These are phyloP conservation scores for Fusarium sp. DNA, from an alignment of 2,329 filamentous ascomycete genomes.

Conservation along the genomic window DNA sequence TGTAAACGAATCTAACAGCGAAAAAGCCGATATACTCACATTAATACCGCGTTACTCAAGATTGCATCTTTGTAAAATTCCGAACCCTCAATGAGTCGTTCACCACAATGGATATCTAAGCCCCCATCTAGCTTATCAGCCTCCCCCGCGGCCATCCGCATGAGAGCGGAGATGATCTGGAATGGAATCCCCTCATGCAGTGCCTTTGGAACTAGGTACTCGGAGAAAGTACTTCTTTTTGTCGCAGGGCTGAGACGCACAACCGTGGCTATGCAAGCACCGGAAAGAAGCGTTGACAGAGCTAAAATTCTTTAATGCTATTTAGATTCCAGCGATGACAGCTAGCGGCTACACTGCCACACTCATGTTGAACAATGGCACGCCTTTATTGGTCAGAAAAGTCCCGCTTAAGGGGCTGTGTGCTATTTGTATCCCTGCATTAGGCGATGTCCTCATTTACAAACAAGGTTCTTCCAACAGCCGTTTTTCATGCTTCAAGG, in stretches of 20 bases:
- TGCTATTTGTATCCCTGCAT: too few species aligned
- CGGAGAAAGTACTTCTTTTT: neutral
- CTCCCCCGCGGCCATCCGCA: neutral
- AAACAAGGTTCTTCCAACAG: too few species aligned
- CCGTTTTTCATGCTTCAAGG: too few species aligned
- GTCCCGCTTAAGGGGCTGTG: too few species aligned
- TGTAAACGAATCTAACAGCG: neutral
- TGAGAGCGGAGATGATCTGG: neutral
- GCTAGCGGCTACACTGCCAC: too few species aligned
- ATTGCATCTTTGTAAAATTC: neutral
- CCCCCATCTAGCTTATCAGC: neutral
- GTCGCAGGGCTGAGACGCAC: neutral
- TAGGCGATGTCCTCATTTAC: too few species aligned
- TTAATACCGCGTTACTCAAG: neutral
- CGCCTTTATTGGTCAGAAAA: too few species aligned
- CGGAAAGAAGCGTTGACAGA: neutral
- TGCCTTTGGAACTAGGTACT: neutral
- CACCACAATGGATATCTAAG: neutral
- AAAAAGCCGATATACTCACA: neutral
- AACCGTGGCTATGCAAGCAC: neutral
- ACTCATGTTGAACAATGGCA: too few species aligned
- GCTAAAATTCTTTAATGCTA: neutral
- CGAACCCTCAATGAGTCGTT: neutral
- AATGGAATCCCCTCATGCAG: neutral
- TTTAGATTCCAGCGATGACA: neutral